Base-by-base conservation (phyloP, 2,329 filamentous ascomycete genomes). In the Ophiosphaerella korrae region DNA sequence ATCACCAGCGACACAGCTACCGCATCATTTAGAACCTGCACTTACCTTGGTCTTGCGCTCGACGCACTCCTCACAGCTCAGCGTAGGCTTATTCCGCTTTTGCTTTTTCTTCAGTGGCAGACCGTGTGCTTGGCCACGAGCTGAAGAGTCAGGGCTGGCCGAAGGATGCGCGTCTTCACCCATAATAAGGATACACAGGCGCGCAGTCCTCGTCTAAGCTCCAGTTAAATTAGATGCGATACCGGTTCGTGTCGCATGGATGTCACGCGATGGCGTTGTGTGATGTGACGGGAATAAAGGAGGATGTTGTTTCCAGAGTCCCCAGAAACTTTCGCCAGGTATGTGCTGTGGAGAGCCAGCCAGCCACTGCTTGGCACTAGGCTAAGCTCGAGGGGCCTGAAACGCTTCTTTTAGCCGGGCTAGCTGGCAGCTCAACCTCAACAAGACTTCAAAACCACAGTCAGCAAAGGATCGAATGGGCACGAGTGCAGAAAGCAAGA, bases 81-180 rank as follows among this genome's bases (percentile, higher is more conserved):
- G 70, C 1, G 89, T 92, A 3, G 89, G 89, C 72, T 93, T 93
- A 75, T 93, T 93, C 41, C 89, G 84, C 77, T 89, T 92, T 76
- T 92, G 89, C 75, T 88, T 90, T 77, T 89, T 89, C 71, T 77
- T 81, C 9, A 76, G 68, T n/a, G 77, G 80, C 43, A 41, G 44
- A 33, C 57, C 52, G 14, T 45, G 43, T 18, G 49, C 59, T 14
- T 53, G 58, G 16, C 52, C 55, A 50, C 53, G 55, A n/a, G 51
- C 21, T 7, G 48, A 48, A 21, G 56, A 51, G 35, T 57, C 58
- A 12, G 63, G 63, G 52, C 62, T 64, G 12, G 57, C 57, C 23
- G 62, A 66, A 14, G 58, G 46, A 46, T 55, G 55, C 6, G 48
- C 43, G 48, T 57, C 52, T 43, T 56, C 52, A 26, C 58, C 55